Evolutionary conservation across 2,329 filamentous ascomycete genomes (phyloP).

Genomic region (Fusarium sp.): DNA sequence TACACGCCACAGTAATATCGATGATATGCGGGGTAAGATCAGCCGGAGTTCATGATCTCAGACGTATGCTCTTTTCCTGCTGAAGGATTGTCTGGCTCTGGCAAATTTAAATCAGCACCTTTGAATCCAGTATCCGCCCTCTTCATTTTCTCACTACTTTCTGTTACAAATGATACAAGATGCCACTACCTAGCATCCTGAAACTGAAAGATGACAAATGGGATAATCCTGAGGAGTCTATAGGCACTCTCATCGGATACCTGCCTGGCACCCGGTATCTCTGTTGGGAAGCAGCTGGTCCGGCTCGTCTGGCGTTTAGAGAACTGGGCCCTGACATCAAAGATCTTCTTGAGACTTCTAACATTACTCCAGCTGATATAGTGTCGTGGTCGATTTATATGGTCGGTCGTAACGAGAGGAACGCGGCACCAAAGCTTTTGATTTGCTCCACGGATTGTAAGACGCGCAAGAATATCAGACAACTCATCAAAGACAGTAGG

Average conservation of each 20-base stretch:
- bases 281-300: background rate
- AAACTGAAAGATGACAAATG: background rate
- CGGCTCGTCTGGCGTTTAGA: background rate
- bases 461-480: background rate
- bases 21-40: background rate
- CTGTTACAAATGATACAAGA: fast-evolving
- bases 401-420: background rate
- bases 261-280: background rate
- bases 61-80: fast-evolving
- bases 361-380: fast-evolving
- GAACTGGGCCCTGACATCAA: background rate
- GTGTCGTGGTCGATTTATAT: background rate
- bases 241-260: background rate
- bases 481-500: background rate
- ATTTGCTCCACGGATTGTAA: background rate
- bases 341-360: background rate
- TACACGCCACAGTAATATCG: background rate
- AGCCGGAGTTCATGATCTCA: no score
- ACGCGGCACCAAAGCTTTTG: background rate
- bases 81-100: background rate
- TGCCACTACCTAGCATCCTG: background rate
- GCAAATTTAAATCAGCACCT: no score
- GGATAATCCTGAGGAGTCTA: fast-evolving
- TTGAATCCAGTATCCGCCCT: no score
- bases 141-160: fast-evolving